A percentile compares a stretch with the other conserved stretches of the same genome.
These are phyloP conservation scores for Gelatoporia subvermispora DNA, from an alignment of 768 basidiomycete genomes.

Conservation along the genomic window DNA sequence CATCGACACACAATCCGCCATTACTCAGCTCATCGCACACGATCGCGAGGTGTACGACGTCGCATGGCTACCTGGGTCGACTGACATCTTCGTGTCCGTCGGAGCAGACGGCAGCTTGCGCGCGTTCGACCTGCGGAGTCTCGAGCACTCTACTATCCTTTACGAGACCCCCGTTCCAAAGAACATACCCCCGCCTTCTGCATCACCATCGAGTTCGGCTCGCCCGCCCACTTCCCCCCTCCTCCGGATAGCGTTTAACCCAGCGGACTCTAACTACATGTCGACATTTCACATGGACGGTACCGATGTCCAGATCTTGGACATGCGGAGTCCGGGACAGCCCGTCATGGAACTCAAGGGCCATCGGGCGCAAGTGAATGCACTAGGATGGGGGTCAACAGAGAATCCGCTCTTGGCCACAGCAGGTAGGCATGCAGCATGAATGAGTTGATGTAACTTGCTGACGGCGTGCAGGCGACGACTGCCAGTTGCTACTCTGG, in stretches of 20 bases:
- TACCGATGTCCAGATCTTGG: slow-evolving; percentile 83
- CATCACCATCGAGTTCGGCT: slow-evolving; percentile 53
- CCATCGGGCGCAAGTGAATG: slow-evolving; percentile 79
- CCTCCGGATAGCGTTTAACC: slow-evolving; percentile 86
- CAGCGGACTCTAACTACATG: slow-evolving; percentile 90
- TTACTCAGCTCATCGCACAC: slow-evolving; percentile 97
- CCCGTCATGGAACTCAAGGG: slow-evolving; percentile 89
- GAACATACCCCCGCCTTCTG: slow-evolving; percentile 52
- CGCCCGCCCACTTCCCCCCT: slow-evolving; percentile 78
- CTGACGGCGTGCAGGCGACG: slow-evolving; percentile 59
- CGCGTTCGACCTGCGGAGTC: slow-evolving; percentile 91
- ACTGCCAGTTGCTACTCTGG: slow-evolving; percentile 92
- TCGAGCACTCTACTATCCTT: slow-evolving; percentile 97
- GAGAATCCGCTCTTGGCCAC: slow-evolving; percentile 84
- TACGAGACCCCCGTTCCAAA: slow-evolving; percentile 90
- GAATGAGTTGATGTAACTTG: slow-evolving; percentile 1
- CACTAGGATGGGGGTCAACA: slow-evolving; percentile 84
- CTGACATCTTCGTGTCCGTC: slow-evolving; percentile 96
- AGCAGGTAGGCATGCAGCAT: slow-evolving; percentile 51
- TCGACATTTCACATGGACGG: slow-evolving; percentile 96
- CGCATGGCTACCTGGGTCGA: slow-evolving; percentile 95
- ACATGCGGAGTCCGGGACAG: slow-evolving; percentile 94
- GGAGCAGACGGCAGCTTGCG: slow-evolving; percentile 96
- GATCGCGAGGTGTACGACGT: slow-evolving; percentile 96
- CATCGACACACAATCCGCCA: slow-evolving; percentile 86